Base-by-base conservation (phyloP, 116 monocot species). In the Phalaenopsis hybrid region DNA sequence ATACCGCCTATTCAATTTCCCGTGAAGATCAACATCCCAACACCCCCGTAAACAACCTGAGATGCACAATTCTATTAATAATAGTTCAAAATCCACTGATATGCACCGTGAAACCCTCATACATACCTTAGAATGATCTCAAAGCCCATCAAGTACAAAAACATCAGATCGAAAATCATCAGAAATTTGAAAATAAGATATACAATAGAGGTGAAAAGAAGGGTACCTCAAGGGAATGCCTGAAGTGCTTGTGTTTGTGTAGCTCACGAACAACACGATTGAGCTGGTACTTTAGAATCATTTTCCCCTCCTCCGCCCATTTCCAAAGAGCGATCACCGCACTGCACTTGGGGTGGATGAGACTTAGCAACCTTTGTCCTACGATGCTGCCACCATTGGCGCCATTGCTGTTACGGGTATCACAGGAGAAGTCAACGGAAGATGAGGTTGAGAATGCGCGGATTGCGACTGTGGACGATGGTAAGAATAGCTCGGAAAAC, bases 161-260 rank as follows among this genome's bases (percentile, higher is more conserved):
- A 69, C 23, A 69, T 11, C 7, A 69, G 9, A 9, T 69, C 7
- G 23, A 6, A 34, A 25, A 33, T 70, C 70, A 20, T 0, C 70
- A 12, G 34, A 70, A 11, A 70, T 70, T 61, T 16, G 15, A 70
- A 31, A 70, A 70, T 13, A 70, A 12, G 34, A 9, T 16, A 23
- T 15, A 4, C 4, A 70, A 31, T 25, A 70, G 28, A 70, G 23
- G 0, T 70, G 70, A 13, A 34, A 15, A 37, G 34, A 37, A 48
- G 1, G 65, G 23, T 20, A 96, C 96, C 86, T 96, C 94, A 37
- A 96, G 94, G 65, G 94, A 94, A 77, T 96, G 94, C 83, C 92
- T 94, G 86, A 84, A 91, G 51, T 92, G 91, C 69, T 88, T 83
- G 75, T 86, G 84, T 78, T 86, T 88, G 52, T 94, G 90, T n/a